phyloP scores from a whole-genome alignment of 1,284 basidiomycete species.

The Entoloma clypeatum region DNA sequence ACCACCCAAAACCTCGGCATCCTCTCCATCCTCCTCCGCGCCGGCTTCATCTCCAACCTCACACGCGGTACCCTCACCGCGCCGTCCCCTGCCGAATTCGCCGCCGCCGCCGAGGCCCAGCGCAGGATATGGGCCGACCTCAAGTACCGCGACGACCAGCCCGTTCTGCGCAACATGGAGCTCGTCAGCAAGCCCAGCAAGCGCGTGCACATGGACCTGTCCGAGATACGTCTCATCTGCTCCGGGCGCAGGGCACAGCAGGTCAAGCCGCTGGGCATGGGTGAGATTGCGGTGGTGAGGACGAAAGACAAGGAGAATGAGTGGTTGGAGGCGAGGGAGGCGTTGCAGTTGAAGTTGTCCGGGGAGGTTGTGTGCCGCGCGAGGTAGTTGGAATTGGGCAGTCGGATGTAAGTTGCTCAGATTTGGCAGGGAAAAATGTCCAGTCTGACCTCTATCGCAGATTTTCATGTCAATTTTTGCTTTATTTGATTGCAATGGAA shows the following conservation, averaged over 20 bases:
- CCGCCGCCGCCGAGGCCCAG: constrained; percentile 51
- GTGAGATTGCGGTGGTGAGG: constrained; percentile 81
- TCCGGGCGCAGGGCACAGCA: constrained; percentile 68
- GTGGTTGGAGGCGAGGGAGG: constrained; percentile 72
- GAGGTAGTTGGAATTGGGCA: too few relatives aligned
- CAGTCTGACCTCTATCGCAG: too few relatives aligned
- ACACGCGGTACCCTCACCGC: constrained; percentile 73
- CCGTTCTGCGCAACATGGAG: constrained; percentile 72
- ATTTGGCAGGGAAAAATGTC: too few relatives aligned
- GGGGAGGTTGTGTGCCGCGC: constrained; percentile 78
- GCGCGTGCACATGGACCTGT: constrained; percentile 67
- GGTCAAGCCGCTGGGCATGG: constrained; percentile 74
- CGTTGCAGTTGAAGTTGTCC: constrained; percentile 55
- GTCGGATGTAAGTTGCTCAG: too few relatives aligned
- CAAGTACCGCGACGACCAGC: constrained; percentile 84
- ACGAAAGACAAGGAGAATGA: constrained; percentile 68
- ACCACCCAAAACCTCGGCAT: constrained; percentile 78
- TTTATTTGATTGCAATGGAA: too few relatives aligned
- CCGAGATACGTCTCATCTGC: constrained; percentile 72
- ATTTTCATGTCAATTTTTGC: too few relatives aligned
- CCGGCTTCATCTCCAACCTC: constrained; percentile 80
- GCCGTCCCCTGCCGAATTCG: constrained; percentile 62
- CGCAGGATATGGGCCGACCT: constrained; percentile 85
- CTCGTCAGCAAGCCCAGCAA: constrained; percentile 75
- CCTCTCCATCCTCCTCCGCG: constrained; percentile 79